Percentiles rank a stretch among this genome's conserved stretches.
Conservation (phyloP, 1,139 yeast genomes). For the Geotrichum histeridarum region DNA sequence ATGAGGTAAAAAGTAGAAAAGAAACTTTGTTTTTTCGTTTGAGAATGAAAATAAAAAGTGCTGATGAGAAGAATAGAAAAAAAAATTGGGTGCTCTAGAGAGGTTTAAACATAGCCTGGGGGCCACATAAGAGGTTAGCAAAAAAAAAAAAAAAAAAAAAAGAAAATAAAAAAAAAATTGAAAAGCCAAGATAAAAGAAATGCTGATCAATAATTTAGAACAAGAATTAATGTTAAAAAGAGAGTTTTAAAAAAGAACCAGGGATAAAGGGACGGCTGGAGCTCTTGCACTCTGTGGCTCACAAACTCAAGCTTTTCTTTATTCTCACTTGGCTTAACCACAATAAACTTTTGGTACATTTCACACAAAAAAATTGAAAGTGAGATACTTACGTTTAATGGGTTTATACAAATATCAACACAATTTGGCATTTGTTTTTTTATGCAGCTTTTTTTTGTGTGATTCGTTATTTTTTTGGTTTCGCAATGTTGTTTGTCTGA, state of each 20-base stretch:
- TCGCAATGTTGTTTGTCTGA: too few relatives aligned
- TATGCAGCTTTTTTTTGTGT: too few relatives aligned
- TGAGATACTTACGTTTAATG: too few relatives aligned
- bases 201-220: background rate
- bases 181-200: background rate
- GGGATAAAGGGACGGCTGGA: too few relatives aligned
- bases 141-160: background rate
- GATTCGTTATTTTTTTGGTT: too few relatives aligned
- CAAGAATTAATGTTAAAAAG: background rate
- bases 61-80: background rate
- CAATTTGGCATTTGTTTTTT: too few relatives aligned
- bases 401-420: too few relatives aligned
- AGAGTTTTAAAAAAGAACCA: too few relatives aligned
- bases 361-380: too few relatives aligned
- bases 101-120: slow-evolving; percentile 1
- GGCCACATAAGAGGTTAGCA: background rate
- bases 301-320: background rate
- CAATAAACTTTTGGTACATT: too few relatives aligned
- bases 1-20: too few relatives aligned
- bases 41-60: background rate
- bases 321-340: too few relatives aligned
- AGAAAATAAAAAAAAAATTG: background rate
- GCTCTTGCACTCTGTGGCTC: background rate
- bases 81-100: background rate
- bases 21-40: background rate